Percentiles rank a stretch among this genome's conserved stretches.
phyloP scores from a whole-genome alignment of 2,329 filamentous ascomycete genomes.

The Epichloe gansuensis region DNA sequence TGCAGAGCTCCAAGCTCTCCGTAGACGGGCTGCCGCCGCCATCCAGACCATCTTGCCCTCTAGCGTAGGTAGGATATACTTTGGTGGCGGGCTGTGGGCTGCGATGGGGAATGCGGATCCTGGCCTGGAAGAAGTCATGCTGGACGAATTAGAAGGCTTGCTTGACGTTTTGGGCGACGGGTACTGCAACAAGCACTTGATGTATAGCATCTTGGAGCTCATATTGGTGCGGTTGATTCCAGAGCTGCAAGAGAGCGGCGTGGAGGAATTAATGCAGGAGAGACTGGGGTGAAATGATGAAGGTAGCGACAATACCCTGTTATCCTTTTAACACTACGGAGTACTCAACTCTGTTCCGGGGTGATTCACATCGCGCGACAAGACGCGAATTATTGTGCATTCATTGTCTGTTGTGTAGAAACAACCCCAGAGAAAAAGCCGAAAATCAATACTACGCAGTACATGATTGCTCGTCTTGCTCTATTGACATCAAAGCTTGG shows the following conservation, averaged over 20 bases:
- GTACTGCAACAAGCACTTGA: conserved; percentile 86
- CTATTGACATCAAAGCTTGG: too few relatives aligned
- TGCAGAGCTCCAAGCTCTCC: conserved; percentile 48
- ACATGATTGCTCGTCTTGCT: neutral
- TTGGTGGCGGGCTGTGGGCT: conserved; percentile 27
- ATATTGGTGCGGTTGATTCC: conserved; percentile 73
- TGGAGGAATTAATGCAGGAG: conserved; percentile 62
- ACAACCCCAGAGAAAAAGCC: too few relatives aligned
- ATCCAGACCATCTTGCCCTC: conserved; percentile 37
- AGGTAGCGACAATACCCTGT: neutral
- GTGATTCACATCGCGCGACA: too few relatives aligned
- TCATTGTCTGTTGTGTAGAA: too few relatives aligned
- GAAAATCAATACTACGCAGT: too few relatives aligned
- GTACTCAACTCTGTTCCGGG: too few relatives aligned
- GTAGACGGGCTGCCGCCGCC: conserved; percentile 53
- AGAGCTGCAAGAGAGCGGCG: conserved; percentile 62
- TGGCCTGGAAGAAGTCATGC: conserved; percentile 27
- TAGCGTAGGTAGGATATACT: conserved; percentile 37
- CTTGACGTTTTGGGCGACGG: conserved; percentile 66
- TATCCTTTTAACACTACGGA: neutral
- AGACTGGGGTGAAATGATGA: conserved; percentile 33
- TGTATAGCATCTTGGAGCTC: conserved; percentile 73
- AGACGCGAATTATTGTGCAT: too few relatives aligned
- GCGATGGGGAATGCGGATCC: conserved; percentile 13
- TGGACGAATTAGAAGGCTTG: conserved; percentile 50